Conservation (phyloP, 139 green algal genomes). For the Coelastrella sp. region DNA sequence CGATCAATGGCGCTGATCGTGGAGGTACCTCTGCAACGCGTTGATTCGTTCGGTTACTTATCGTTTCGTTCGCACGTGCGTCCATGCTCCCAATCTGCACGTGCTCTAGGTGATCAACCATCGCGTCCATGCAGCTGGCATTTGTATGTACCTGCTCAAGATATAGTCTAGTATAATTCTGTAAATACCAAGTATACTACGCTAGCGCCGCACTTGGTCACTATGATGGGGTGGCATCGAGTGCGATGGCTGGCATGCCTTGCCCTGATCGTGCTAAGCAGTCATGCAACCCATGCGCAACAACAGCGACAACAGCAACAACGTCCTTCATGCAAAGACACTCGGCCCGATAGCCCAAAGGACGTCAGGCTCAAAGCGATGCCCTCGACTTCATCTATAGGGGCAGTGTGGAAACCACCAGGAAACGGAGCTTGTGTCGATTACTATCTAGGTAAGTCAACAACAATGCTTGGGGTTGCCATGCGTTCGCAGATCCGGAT, state of each 20-base stretch:
- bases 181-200: not conserved
- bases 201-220: not conserved
- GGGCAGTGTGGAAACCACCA: conserved; percentile 6
- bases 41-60: too few relatives aligned
- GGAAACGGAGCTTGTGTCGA: conserved; percentile 4
- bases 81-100: too few relatives aligned
- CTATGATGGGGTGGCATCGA: not conserved
- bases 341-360: not conserved
- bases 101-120: too few relatives aligned
- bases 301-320: not conserved
- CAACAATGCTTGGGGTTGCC: not conserved
- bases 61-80: too few relatives aligned
- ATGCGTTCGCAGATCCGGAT: too few relatives aligned
- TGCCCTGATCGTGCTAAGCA: not conserved
- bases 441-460: not conserved
- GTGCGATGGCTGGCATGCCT: not conserved
- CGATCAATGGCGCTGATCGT: too few relatives aligned
- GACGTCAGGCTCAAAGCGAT: conserved; percentile 8
- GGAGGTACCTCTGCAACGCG: too few relatives aligned
- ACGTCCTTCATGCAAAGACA: not conserved
- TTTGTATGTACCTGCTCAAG: too few relatives aligned
- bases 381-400: conserved; percentile 17
- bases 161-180: not conserved
- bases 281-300: not conserved
- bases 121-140: too few relatives aligned